phyloP scores from a whole-genome alignment of 1,139 yeast species.

The Saccharomyces hybrid region DNA sequence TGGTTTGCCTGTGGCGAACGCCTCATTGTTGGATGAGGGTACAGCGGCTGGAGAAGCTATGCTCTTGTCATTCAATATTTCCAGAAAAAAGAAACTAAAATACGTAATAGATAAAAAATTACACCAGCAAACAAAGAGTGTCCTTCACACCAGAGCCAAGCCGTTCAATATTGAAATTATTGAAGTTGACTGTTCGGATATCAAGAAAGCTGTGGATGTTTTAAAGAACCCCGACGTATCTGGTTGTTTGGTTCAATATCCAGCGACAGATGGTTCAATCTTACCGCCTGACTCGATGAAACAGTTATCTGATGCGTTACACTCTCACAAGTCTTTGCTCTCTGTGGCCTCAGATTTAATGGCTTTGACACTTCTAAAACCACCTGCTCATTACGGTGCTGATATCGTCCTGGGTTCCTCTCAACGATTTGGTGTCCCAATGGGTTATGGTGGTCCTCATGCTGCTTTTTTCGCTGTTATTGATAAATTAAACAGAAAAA shows the following conservation, averaged over 20 bases:
- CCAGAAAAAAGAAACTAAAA: conserved; percentile 57
- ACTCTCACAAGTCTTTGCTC: conserved; percentile 63
- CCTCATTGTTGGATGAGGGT: conserved; percentile 91
- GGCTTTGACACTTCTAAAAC: conserved; percentile 75
- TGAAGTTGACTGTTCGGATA: conserved; percentile 42
- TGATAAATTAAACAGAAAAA: conserved; percentile 72
- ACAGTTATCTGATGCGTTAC: conserved; percentile 57
- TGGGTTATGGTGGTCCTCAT: conserved; percentile 98
- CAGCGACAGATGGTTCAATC: conserved; percentile 78
- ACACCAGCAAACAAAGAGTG: conserved; percentile 82
- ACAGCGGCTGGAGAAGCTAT: conserved; percentile 98
- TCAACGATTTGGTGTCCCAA: conserved; percentile 95
- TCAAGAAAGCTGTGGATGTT: conserved; percentile 5
- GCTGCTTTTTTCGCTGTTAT: conserved; percentile 94
- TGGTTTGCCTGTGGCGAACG: conserved; percentile 87
- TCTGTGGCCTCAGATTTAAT: conserved; percentile 85
- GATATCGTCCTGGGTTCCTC: conserved; percentile 90
- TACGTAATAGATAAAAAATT: conserved; percentile 70
- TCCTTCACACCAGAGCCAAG: conserved; percentile 68
- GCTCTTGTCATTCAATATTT: conserved; percentile 67
- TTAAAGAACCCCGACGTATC: conserved; percentile 38
- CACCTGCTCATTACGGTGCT: conserved; percentile 83
- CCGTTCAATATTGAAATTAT: conserved; percentile 65
- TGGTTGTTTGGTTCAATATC: conserved; percentile 88
- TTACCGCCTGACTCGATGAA: conserved; percentile 41